Evolutionary conservation across 208 protist species (phyloP), one percentile per base, ranked within the genome.

Genomic region (Leishmania lainsoni): DNA sequence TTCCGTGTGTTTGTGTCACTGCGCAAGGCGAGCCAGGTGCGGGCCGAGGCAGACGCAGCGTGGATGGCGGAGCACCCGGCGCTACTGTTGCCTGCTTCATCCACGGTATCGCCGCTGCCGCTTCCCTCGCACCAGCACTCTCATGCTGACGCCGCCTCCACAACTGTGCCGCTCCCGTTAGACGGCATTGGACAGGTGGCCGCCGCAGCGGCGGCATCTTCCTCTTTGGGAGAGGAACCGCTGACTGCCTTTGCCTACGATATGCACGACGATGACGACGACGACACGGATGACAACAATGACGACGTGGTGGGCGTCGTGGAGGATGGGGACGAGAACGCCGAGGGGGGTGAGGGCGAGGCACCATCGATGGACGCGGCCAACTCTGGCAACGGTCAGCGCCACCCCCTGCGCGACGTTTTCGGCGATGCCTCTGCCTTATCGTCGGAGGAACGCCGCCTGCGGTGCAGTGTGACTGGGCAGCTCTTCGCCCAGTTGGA

Each of bases 401-500:
- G 73, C 72, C 66, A 68, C 52, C 58, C 58, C 12, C 58, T 80
- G 45, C 78, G 80, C n/a, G 73, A 79, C 4, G 10, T 59, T 45
- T 79, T 66, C 52, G 63, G 75, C 51, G 58, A 80, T 63, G 39
- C 42, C 51, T 65, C 78, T 5, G 26, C 69, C 9, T 51, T 81
- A 5, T 59, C 74, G 3, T 68, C 58, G 1, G 74, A 58, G 49
- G 78, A 78, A 59, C 77, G 83, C 5, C 78, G 71, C 3, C 73
- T 73, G 68, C 87, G 79, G 8, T 80, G 71, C 78, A 89, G 76
- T 75, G 82, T 87, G 5, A 86, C 91, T 0, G 90, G 90, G 16
- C 93, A 96, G 74, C 84, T 98, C 1, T 98, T 97, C 76, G 56
- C 63, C 5, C 93, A 96, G 83, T 90, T 92, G 59, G 86, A 93